Evolutionary conservation across 164 flowering plant species (phyloP), one percentile per base, ranked within the genome.

Genomic region (Euptelea pleiosperma): DNA sequence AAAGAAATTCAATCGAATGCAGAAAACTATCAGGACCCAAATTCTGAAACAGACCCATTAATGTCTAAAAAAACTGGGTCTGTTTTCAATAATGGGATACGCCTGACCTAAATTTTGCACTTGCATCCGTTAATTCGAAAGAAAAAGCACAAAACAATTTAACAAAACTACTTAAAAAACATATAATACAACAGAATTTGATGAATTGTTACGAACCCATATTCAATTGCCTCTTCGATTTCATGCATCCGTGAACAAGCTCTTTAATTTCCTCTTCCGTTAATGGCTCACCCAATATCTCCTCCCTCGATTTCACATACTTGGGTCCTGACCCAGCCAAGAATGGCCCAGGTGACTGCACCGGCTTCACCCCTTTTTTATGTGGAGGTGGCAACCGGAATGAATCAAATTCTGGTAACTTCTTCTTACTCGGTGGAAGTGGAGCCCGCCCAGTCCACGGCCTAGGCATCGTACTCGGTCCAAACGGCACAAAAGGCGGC

Each of bases 321-420:
- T 60, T 81, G 0, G 97, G 96, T 0, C 91, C 92, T 0, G 85
- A 62, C 29, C 99, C 97, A 0, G 87, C 71, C 66, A 88, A 47
- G 49, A 52, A 93, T 4, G 97, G 99, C 11, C 97, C 96, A 8
- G 97, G 97, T 12, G 78, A 51, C 82, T 93, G 97, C 22, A 93
- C 94, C 0, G 92, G 80, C 76, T 86, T 93, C 19, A 90, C 89
- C 33, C 97, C 96, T 61, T 93, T 90, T 78, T 90, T 88, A 56
- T 78, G 49, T 0, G 85, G 77, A 1, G 89, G 87, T 3, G 93
- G 96, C 76, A 81, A 61, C 62, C 36, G 39, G 45, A 86, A 86
- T 1, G 91, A 86, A 52, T 89, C 93, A 35, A 89, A 86, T 54
- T 82, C 88, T 60, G 63, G 75, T 67, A 76, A 42, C 71, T 77